Evolutionary conservation across 1,284 basidiomycete genomes (phyloP), one percentile per base, ranked within the genome.

Genomic region (Xerocomus nothofagi): DNA sequence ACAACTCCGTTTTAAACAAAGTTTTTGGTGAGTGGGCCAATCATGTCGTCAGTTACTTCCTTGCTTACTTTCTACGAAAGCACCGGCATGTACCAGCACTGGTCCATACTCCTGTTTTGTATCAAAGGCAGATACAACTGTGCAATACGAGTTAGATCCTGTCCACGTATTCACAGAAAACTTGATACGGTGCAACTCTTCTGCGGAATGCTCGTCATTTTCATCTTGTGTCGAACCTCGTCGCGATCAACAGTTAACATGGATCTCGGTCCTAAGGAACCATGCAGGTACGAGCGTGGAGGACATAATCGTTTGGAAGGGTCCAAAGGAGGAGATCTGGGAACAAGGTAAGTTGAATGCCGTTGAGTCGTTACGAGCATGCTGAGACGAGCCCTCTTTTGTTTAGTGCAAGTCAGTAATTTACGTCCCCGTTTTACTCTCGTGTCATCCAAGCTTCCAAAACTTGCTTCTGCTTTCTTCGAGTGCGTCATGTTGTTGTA

Each of bases 291-390:
- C 20, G 10, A 49, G 18, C 15, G 20, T 23, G 11, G 59, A 63
- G 20, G 60, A 69, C 14, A 68, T 76, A 0, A 65, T 89, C 3
- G 61, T 90, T 1, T 90, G 87, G 87, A 81, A 75, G 50, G 88
- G 87, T 1, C 81, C 84, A 1, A 68, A 66, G n/a, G 57, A 59
- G n/a, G 86, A 90, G 63, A 72, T 90, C 1, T 79, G 74, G 68
- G 79, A 86, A 42, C 80, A 88, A 75, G 80, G 87, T 86, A 39
- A n/a, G 73, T 24, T n/a, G n/a, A 21, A 23, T 37, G 4, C 15
- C 3, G 0, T n/a, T 18, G 6, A 27, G 10, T 5, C 2, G 5
- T 44, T 12, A 14, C 2, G 32, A 18, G 32, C 20, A 2, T 17
- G 3, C 23, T 27, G 27, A 44, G 14, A 18, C 15, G 18, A 37